phyloP scores from a whole-genome alignment of 495 filamentous ascomycete species.

The Aspergillus nidulans region DNA sequence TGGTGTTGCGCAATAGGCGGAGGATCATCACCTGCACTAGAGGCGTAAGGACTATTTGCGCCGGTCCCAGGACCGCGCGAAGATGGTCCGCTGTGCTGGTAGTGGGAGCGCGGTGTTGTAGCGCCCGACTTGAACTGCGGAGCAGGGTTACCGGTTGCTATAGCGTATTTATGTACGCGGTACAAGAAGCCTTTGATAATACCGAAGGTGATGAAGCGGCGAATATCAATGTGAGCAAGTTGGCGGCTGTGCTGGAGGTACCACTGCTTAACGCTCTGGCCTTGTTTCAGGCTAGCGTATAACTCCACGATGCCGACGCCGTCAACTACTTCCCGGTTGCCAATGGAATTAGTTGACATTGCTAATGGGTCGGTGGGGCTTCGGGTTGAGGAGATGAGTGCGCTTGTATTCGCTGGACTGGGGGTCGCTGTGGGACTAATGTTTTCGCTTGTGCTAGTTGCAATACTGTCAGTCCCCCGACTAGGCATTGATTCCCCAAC shows the following conservation, averaged over 20 bases:
- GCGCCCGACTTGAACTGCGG: constrained; percentile 22
- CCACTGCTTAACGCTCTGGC: constrained; percentile 78
- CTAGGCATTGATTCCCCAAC: constrained; percentile 20
- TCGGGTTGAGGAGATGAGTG: constrained; percentile 2
- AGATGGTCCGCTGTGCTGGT: constrained; percentile 24
- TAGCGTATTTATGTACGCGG: constrained; percentile 85
- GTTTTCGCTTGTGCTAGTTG: constrained; percentile 18
- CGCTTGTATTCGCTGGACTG: constrained; percentile 7
- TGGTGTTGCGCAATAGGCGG: constrained; percentile 19
- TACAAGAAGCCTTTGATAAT: constrained; percentile 95
- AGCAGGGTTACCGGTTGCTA: constrained; percentile 49
- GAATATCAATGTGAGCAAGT: constrained; percentile 72
- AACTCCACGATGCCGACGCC: constrained; percentile 50
- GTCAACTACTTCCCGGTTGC: constrained; percentile 25
- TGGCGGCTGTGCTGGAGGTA: constrained; percentile 63
- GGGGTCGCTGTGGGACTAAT: constrained; percentile 12
- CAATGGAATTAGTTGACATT: background rate
- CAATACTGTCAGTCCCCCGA: constrained; percentile 14
- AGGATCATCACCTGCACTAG: constrained; percentile 34
- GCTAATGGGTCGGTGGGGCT: constrained; percentile 1
- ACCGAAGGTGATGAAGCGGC: constrained; percentile 90
- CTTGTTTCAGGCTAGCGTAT: constrained; percentile 73
- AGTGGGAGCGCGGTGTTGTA: constrained; percentile 14
- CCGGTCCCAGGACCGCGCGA: constrained; percentile 35
- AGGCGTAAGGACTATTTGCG: constrained; percentile 35